phyloP scores from a whole-genome alignment of 2,329 filamentous ascomycete genomes.

The Fusarium stilboides region DNA sequence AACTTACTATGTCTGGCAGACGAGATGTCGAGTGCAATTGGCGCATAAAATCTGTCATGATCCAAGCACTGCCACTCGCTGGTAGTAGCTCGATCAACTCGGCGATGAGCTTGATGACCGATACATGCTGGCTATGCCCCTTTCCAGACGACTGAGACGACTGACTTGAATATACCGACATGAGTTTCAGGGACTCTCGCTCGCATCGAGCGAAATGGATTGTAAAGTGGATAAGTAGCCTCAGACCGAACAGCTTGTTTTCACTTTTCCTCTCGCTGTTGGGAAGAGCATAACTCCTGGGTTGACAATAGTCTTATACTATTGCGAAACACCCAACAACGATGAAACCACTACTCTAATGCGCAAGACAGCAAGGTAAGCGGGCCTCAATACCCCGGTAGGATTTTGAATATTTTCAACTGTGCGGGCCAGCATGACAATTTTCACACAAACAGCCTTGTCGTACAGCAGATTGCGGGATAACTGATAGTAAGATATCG shows the following conservation, averaged over 20 bases:
- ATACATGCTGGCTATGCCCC: conserved; percentile 27
- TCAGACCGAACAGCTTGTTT: conserved; percentile 4
- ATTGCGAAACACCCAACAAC: background rate
- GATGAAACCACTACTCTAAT: background rate
- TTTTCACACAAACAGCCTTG: conserved; percentile 1
- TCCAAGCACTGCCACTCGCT: conserved; percentile 43
- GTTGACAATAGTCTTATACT: conserved; percentile 23
- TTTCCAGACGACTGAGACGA: conserved; percentile 16
- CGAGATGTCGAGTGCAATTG: conserved; percentile 31
- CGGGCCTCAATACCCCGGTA: conserved; percentile 30
- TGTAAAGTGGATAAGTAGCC: conserved; percentile 6
- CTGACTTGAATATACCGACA: conserved; percentile 29
- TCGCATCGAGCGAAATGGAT: background rate
- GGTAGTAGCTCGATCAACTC: conserved; percentile 44
- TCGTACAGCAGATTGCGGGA: conserved; percentile 6
- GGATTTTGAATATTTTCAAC: conserved; percentile 1
- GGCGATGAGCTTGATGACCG: conserved; percentile 18
- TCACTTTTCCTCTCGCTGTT: background rate
- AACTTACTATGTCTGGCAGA: conserved; percentile 38
- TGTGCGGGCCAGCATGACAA: background rate
- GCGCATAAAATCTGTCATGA: conserved; percentile 43
- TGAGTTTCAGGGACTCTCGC: conserved; percentile 36
- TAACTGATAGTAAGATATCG: background rate
- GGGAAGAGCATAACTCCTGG: background rate
- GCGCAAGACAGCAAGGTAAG: background rate